Conservation (phyloP, 139 green algal species). For the Cymbomonas tetramitiformis region DNA sequence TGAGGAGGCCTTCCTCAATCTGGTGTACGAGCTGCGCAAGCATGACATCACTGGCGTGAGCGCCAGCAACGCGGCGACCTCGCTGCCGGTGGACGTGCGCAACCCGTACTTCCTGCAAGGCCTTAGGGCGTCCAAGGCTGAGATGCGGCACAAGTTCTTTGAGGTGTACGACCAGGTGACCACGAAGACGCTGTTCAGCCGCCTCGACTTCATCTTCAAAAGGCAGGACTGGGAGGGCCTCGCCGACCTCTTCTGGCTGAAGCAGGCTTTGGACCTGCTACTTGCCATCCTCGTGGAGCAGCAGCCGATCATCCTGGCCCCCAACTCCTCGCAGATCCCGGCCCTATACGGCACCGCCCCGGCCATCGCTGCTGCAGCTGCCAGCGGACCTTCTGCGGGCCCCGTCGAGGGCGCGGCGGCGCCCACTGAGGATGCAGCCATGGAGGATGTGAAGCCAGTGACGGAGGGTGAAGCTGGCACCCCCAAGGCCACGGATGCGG, state of each 20-base stretch:
- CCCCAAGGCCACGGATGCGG: neutral
- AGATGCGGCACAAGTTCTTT: constrained; percentile 67
- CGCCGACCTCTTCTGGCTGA: constrained; percentile 80
- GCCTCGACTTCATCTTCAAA: constrained; percentile 78
- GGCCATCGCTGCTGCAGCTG: constrained; percentile 25
- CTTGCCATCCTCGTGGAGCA: constrained; percentile 62
- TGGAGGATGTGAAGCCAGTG: no score
- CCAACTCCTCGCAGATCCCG: constrained; percentile 70
- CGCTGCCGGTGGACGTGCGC: no score
- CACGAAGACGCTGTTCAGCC: constrained; percentile 53
- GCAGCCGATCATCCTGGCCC: constrained; percentile 72
- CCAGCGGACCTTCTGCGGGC: neutral
- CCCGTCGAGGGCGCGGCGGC: neutral
- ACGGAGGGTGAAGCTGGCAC: no score
- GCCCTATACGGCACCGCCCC: no score
- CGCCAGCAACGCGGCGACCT: no score
- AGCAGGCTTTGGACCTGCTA: constrained; percentile 81
- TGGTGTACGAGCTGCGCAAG: constrained; percentile 43
- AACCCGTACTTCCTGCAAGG: no score
- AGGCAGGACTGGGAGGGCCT: constrained; percentile 82
- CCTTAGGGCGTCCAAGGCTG: constrained; percentile 44
- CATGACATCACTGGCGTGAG: no score
- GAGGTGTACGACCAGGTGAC: constrained; percentile 62
- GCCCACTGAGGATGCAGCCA: no score
- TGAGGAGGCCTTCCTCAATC: constrained; percentile 54